These are phyloP conservation scores for Globisporangium paddicum DNA, from an alignment of 352 stramenopile genomes.

Conservation along the genomic window DNA sequence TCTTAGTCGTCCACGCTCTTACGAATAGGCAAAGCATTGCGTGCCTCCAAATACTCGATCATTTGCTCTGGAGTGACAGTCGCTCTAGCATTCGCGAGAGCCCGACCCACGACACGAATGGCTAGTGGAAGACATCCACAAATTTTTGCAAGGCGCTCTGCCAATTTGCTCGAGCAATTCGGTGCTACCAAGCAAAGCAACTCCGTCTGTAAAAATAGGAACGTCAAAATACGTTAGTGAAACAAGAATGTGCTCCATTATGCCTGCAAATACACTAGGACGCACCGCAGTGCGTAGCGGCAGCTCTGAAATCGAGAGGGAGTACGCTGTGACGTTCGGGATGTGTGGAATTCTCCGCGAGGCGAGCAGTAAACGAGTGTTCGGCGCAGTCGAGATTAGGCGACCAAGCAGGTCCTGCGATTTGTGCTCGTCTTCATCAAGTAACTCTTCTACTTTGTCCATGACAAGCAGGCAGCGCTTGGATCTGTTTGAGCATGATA, in stretches of 20 bases:
- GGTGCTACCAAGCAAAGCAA: slow-evolving; percentile 62
- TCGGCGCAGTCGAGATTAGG: slow-evolving; percentile 64
- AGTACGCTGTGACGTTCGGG: slow-evolving; percentile 72
- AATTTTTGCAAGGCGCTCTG: slow-evolving; percentile 59
- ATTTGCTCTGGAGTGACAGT: slow-evolving; percentile 74
- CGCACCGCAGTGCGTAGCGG: slow-evolving; percentile 62
- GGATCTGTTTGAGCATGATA: slow-evolving; percentile 20
- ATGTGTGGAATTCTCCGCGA: slow-evolving; percentile 72
- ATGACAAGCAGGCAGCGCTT: slow-evolving; percentile 71
- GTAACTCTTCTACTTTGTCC: slow-evolving; percentile 76
- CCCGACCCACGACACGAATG: slow-evolving; percentile 74
- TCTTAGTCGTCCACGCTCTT: neutral
- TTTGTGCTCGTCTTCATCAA: slow-evolving; percentile 75
- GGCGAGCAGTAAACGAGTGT: slow-evolving; percentile 62
- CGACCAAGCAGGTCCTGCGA: slow-evolving; percentile 61
- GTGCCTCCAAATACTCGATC: slow-evolving; percentile 72
- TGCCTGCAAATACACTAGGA: neutral
- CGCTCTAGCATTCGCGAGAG: slow-evolving; percentile 67
- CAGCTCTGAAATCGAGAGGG: slow-evolving; percentile 68
- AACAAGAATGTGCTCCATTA: no score
- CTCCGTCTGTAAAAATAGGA: slow-evolving; percentile 54
- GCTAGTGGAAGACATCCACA: slow-evolving; percentile 76
- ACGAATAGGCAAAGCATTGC: neutral
- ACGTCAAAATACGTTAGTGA: no score
- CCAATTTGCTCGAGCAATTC: slow-evolving; percentile 53